Percentiles rank a stretch among this genome's conserved stretches.
Conservation (phyloP, 2,329 filamentous ascomycete species). For the Colletotrichum tropicale region DNA sequence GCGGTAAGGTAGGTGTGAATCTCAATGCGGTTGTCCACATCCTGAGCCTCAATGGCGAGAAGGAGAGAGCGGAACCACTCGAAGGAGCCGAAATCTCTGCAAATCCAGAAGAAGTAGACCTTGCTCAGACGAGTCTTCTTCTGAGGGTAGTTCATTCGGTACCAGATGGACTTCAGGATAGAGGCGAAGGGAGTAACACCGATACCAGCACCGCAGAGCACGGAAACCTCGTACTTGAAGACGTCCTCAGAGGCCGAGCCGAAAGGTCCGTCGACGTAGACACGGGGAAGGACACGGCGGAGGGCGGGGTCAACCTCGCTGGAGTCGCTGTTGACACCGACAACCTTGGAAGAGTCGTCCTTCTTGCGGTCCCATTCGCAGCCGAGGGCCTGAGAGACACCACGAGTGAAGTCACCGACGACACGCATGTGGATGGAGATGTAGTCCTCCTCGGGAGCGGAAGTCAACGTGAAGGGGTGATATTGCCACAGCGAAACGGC, state of each 20-base stretch:
- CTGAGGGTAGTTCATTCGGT: slow-evolving; percentile 87
- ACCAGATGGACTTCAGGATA: slow-evolving; percentile 92
- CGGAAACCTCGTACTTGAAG: slow-evolving; percentile 83
- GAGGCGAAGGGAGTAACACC: slow-evolving; percentile 88
- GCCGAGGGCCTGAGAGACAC: slow-evolving; percentile 72
- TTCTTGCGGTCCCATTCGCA: slow-evolving; percentile 73
- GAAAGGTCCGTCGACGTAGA: slow-evolving; percentile 86
- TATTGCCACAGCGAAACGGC: slow-evolving; percentile 89
- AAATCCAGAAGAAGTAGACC: slow-evolving; percentile 94
- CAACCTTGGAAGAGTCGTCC: slow-evolving; percentile 66
- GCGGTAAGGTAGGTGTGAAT: slow-evolving; percentile 90
- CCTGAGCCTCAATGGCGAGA: slow-evolving; percentile 84
- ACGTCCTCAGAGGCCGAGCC: slow-evolving; percentile 87
- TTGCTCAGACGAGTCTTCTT: slow-evolving; percentile 80
- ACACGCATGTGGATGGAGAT: slow-evolving; percentile 86
- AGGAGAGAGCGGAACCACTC: slow-evolving; percentile 89
- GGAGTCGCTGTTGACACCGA: slow-evolving; percentile 67
- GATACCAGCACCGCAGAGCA: slow-evolving; percentile 83
- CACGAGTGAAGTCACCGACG: slow-evolving; percentile 81
- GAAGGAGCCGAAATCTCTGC: slow-evolving; percentile 85
- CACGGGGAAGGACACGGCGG: slow-evolving; percentile 74
- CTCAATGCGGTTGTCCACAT: slow-evolving; percentile 83
- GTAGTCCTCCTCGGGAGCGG: slow-evolving; percentile 87
- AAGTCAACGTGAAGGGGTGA: slow-evolving; percentile 85
- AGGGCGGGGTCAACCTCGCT: slow-evolving; percentile 71